Evolutionary conservation across 345 rosid species (phyloP).

Genomic region (Gossypium rotundifolium): DNA sequence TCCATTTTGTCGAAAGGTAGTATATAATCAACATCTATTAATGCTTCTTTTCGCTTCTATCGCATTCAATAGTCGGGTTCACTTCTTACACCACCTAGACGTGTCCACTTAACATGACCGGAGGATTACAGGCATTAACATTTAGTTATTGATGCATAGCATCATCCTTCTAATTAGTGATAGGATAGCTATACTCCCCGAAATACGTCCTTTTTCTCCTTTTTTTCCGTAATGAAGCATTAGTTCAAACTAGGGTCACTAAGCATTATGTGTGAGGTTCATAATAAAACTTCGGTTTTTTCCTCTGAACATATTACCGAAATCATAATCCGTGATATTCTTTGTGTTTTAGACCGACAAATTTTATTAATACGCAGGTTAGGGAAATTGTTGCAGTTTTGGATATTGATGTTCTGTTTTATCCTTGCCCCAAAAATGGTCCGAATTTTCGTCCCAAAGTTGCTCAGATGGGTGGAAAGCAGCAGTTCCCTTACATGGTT

Average conservation of each 20-base stretch:
- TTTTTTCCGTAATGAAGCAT: background rate
- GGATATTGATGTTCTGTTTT: slow-evolving; percentile 89
- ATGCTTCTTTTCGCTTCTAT: background rate
- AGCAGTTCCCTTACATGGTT: slow-evolving; percentile 96
- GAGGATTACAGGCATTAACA: background rate
- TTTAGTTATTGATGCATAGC: background rate
- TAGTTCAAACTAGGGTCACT: background rate
- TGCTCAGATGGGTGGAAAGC: slow-evolving; percentile 77
- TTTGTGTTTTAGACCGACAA: slow-evolving; percentile 6
- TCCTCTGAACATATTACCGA: background rate
- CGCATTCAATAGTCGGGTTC: background rate
- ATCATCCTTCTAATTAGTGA: background rate
- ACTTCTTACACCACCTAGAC: background rate
- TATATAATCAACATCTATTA: background rate
- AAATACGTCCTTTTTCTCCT: background rate
- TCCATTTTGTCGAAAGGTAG: slow-evolving; percentile 96
- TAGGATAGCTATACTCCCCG: background rate
- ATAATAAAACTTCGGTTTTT: background rate
- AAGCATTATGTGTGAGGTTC: background rate
- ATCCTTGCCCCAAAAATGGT: slow-evolving; percentile 90
- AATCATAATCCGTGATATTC: background rate
- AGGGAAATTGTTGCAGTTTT: slow-evolving; percentile 83
- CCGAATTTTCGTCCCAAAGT: slow-evolving; percentile 85
- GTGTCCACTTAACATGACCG: background rate
- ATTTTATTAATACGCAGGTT: slow-evolving; percentile 42